Base-by-base conservation (phyloP, 2,329 filamentous ascomycete species). In the Sporothrix pallida region DNA sequence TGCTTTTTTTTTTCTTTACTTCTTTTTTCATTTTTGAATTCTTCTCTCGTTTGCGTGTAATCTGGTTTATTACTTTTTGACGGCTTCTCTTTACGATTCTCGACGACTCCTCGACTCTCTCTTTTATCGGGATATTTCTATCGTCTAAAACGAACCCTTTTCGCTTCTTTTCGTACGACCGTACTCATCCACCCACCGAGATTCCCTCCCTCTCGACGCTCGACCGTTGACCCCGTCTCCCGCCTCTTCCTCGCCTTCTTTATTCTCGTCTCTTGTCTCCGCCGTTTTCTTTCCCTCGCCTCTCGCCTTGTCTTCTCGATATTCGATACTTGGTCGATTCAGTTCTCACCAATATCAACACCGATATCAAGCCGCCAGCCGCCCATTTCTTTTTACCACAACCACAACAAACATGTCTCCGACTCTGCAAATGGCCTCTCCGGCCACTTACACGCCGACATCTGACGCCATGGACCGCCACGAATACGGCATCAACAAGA, bases 401-500 rank as follows among this genome's bases (percentile, higher is more conserved):
- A 20, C 6, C 23, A 46, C 3, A 37, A 37, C 37, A 50, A 73
- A 31, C 76, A 87, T 90, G 86, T 86, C 87, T 80, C 86, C 84
- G 68, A 83, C 84, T 42, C 82, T 83, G 78, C 84, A 85, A 76
- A 82, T 87, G 78, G 80, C 83, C 46, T 81, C 84, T 44, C 79
- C 83, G 73, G 79, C 81, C 50, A 79, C 83, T 54, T 89, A 88
- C 78, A 83, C 83, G 56, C 86, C 86, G 42, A 84, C 84, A 26
- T 85, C 86, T 72, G 88, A 90, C 79, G 83, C 82, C 75, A 83
- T 88, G 78, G 86, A 87, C 75, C 86, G 87, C 75, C 87, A 89
- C 76, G 87, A 88, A 23, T 89, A 87, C 78, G 86, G 88, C 72
- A 84, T 91, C 79, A 83, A 85, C 74, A 92, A 93, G 83, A 89